Evolutionary conservation across 805 yeast genomes (phyloP).

Genomic region (Hanseniaspora jakobsenii): DNA sequence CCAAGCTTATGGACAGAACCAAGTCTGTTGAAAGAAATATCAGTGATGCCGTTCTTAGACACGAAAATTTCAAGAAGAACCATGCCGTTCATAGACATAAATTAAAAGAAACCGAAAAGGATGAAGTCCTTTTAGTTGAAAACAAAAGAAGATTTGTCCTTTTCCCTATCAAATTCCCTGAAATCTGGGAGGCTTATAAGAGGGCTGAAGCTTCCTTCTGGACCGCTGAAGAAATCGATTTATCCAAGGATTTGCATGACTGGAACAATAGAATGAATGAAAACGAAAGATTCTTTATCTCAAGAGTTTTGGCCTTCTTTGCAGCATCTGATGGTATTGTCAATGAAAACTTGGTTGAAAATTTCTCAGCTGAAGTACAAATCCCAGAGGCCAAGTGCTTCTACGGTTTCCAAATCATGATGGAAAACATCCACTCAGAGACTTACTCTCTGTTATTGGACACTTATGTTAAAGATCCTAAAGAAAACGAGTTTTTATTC

Average conservation of each 20-base stretch:
- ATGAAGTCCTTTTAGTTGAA: slow-evolving; percentile 78
- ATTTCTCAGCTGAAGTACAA: slow-evolving; percentile 94
- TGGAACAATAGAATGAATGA: slow-evolving; percentile 85
- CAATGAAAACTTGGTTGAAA: slow-evolving; percentile 93
- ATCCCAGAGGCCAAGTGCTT: slow-evolving; percentile 96
- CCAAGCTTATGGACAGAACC: slow-evolving; percentile 4
- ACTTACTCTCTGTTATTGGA: slow-evolving; percentile 91
- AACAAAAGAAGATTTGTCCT: slow-evolving; percentile 82
- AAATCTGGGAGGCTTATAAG: slow-evolving; percentile 97
- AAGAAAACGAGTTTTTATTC: slow-evolving; percentile 79
- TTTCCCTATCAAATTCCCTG: slow-evolving; percentile 93
- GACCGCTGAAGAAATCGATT: slow-evolving; percentile 98
- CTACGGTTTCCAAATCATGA: slow-evolving; percentile 99
- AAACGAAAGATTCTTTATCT: slow-evolving; percentile 83
- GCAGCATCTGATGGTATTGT: slow-evolving; percentile 99
- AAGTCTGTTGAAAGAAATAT: slow-evolving; percentile 20
- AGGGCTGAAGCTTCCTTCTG: slow-evolving; percentile 99
- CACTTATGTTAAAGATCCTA: slow-evolving; percentile 90
- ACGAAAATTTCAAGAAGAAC: slow-evolving; percentile 43
- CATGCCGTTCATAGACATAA: slow-evolving; percentile 63
- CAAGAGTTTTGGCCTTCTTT: slow-evolving; percentile 90
- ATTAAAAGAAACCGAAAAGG: slow-evolving; percentile 64
- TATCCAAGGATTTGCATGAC: slow-evolving; percentile 80
- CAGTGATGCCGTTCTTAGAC: slow-evolving; percentile 31
- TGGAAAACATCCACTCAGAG: slow-evolving; percentile 97